Percentiles rank a stretch among this genome's conserved stretches.
These are phyloP conservation scores for Clathrus columnatus DNA, from an alignment of 768 basidiomycete species.

Conservation along the genomic window DNA sequence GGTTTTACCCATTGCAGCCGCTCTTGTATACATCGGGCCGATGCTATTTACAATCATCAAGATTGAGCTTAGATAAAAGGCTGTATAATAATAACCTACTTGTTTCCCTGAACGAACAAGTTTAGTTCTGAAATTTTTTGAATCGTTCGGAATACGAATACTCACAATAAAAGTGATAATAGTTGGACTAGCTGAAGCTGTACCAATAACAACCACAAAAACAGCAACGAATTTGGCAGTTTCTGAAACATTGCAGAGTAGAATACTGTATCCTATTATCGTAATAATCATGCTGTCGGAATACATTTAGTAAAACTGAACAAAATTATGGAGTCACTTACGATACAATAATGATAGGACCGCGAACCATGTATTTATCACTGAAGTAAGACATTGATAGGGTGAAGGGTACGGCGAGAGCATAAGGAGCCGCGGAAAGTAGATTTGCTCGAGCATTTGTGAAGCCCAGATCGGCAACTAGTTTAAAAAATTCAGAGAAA, in stretches of 20 bases:
- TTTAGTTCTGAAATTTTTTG: background rate
- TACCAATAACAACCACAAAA: background rate
- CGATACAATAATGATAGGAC: constrained; percentile 24
- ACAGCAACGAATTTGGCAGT: constrained; percentile 12
- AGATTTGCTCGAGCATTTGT: constrained; percentile 14
- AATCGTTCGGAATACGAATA: no score
- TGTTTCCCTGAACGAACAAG: constrained; percentile 8
- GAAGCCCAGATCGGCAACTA: constrained; percentile 24
- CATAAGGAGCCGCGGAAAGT: constrained; percentile 25
- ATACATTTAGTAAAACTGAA: no score
- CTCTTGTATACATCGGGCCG: constrained; percentile 17
- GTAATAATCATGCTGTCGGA: constrained; percentile 10
- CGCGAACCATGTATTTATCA: constrained; percentile 26
- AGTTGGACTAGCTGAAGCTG: constrained; percentile 4
- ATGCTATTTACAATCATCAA: constrained; percentile 6
- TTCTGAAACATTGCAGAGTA: constrained; percentile 1
- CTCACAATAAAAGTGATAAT: constrained; percentile 15
- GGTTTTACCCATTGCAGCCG: constrained; percentile 18
- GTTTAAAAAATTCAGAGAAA: background rate
- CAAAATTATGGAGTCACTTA: background rate
- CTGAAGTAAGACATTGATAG: constrained; percentile 25
- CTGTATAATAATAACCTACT: constrained; percentile 8
- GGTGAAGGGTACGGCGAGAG: constrained; percentile 31
- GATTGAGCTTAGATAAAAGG: no score
- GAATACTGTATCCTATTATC: constrained; percentile 13